phyloP scores from a whole-genome alignment of 768 basidiomycete genomes.

The Strobilomyces echinocephalus region DNA sequence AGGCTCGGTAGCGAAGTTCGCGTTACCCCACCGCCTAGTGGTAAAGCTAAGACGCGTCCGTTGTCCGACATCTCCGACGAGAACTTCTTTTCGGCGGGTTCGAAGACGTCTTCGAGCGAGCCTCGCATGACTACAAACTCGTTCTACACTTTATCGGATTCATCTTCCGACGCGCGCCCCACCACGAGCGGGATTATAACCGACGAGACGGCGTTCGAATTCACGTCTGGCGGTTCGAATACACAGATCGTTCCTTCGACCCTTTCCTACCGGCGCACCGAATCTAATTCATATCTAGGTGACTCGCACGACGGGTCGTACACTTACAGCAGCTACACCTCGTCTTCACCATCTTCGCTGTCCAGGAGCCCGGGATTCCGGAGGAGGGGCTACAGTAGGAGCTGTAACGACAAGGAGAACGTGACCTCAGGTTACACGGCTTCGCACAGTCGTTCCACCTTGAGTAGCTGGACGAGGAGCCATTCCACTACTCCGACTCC shows the following conservation, averaged over 20 bases:
- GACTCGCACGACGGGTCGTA: conserved; percentile 46
- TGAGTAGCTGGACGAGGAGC: conserved; percentile 32
- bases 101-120: conserved; percentile 30
- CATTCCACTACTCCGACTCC: conserved; percentile 30
- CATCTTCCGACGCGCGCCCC: conserved; percentile 24
- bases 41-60: conserved; percentile 27
- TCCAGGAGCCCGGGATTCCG: conserved; percentile 57
- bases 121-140: conserved; percentile 26
- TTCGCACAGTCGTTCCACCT: conserved; percentile 32
- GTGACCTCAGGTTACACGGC: conserved; percentile 31
- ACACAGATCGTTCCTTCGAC: conserved; percentile 49
- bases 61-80: conserved; percentile 39
- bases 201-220: conserved; percentile 36
- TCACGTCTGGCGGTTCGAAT: conserved; percentile 35
- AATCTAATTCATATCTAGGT: conserved; percentile 52
- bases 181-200: conserved; percentile 33
- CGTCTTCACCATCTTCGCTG: conserved; percentile 50
- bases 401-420: conserved; percentile 56
- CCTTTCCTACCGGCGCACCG: conserved; percentile 46
- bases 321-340: conserved; percentile 29
- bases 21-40: conserved; percentile 44
- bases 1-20: conserved; percentile 39
- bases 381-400: conserved; percentile 42
- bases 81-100: conserved; percentile 43
- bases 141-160: conserved; percentile 32